Base-by-base conservation (phyloP, 208 protist species). In the Crithidia mellificae region DNA sequence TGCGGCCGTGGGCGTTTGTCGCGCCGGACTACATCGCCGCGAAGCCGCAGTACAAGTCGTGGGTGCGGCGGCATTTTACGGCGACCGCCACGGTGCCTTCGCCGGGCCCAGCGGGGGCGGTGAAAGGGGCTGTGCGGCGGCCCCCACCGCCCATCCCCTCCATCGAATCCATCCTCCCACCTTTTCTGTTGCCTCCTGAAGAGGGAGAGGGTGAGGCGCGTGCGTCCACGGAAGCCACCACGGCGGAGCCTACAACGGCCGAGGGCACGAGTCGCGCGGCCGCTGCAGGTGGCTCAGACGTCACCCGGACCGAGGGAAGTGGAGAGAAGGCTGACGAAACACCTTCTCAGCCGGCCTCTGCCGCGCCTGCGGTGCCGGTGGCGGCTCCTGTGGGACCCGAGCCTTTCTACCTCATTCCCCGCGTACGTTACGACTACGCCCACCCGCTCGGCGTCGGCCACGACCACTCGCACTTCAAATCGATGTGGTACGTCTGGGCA, bases 401-500 rank as follows among this genome's bases (percentile, higher is more conserved):
- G 68, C 83, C 81, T 0, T 84, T 91, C 55, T 91, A 90, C 81
- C 44, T 90, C 14, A 56, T 90, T 24, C 83, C 83, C 1, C 69
- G 72, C 14, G 57, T 29, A 12, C 63, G 74, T 17, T 90, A 91
- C 81, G 85, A 93, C 73, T 89, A 84, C 54, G 52, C 61, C 47
- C 84, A 91, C 69, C 88, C 84, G 4, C 47, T 76, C 14, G 81
- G 79, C 47, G 83, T 76, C 19, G 83, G 80, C 38, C 67, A 91
- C 34, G 85, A 75, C 17, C 78, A 90, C 70, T 88, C 84, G 12
- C 83, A 89, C 76, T 91, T 93, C 70, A 78, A 83, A 32, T 89
- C 84, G 17, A 90, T 91, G 77, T 91, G 78, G 85, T 89, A 84
- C 68, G 84, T 93, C 19, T 89, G 81, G 78, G 64, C 74, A 2